Conservation (phyloP, 345 rosid species). For the Lepidium sativum region DNA sequence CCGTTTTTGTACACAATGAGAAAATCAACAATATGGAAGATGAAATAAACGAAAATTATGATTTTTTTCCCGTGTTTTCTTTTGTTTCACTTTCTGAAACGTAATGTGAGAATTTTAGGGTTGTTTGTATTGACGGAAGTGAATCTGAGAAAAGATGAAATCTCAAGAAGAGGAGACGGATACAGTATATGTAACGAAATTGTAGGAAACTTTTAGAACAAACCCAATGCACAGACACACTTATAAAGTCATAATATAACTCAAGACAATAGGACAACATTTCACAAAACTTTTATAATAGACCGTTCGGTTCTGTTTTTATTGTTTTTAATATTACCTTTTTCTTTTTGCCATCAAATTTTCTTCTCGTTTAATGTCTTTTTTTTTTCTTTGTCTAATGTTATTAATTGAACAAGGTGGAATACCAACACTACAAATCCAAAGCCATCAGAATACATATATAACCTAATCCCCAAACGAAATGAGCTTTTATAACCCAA, state of each 20-base stretch:
- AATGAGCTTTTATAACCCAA: no score
- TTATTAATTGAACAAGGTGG: no score
- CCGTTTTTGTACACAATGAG: constrained; percentile 2
- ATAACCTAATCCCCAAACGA: no score
- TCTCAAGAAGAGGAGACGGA: background rate
- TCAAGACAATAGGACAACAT: background rate
- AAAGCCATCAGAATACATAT: no score
- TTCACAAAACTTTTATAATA: background rate
- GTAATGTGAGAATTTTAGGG: constrained; percentile 19
- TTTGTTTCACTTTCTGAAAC: background rate
- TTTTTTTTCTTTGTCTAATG: no score
- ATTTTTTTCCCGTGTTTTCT: background rate
- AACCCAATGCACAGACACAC: background rate
- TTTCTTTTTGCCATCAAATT: no score
- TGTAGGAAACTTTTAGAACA: constrained; percentile 1
- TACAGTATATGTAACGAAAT: constrained; percentile 1
- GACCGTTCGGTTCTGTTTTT: background rate
- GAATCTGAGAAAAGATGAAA: constrained; percentile 7
- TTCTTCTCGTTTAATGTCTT: no score
- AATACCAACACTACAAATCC: no score
- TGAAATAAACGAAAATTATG: background rate
- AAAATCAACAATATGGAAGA: constrained; percentile 7
- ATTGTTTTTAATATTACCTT: background rate
- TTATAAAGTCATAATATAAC: background rate
- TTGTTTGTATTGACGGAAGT: constrained; percentile 6